Conservation (phyloP, 257 asterid genomes). For the Fraxinus americana region DNA sequence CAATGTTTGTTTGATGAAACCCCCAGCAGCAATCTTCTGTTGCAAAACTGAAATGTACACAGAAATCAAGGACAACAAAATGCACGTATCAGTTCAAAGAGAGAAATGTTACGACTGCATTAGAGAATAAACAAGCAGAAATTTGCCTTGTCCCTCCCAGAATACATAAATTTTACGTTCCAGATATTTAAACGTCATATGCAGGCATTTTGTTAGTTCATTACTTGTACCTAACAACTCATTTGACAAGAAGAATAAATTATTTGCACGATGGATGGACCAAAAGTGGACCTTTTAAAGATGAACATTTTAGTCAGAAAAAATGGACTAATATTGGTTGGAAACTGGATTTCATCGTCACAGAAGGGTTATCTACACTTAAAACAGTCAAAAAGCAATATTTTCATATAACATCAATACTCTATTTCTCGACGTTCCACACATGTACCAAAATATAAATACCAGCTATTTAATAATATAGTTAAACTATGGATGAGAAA, state of each 20-base stretch:
- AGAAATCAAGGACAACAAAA: background rate
- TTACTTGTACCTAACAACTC: background rate
- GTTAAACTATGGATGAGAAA: background rate
- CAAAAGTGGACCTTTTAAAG: background rate
- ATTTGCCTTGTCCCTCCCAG: background rate
- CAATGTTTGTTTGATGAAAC: slow-evolving; percentile 65
- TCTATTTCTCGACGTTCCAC: slow-evolving; percentile 6
- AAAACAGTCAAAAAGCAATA: slow-evolving; percentile 12
- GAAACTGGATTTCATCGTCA: slow-evolving; percentile 22
- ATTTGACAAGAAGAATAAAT: background rate
- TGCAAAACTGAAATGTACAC: slow-evolving; percentile 66
- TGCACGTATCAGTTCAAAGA: background rate
- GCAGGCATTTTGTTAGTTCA: background rate
- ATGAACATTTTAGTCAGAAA: no score
- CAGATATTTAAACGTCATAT: background rate
- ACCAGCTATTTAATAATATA: background rate
- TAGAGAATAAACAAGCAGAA: background rate
- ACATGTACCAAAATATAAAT: slow-evolving; percentile 21
- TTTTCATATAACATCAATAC: slow-evolving; percentile 7
- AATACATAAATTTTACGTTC: background rate
- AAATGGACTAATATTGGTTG: slow-evolving; percentile 7
- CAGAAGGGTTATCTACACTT: background rate
- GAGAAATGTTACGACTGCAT: background rate
- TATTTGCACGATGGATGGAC: slow-evolving; percentile 12
- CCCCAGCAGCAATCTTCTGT: slow-evolving; percentile 84